A percentile compares a stretch with the other conserved stretches of the same genome.
Conservation (phyloP, 768 basidiomycete species). For the Pisolithus sp. region DNA sequence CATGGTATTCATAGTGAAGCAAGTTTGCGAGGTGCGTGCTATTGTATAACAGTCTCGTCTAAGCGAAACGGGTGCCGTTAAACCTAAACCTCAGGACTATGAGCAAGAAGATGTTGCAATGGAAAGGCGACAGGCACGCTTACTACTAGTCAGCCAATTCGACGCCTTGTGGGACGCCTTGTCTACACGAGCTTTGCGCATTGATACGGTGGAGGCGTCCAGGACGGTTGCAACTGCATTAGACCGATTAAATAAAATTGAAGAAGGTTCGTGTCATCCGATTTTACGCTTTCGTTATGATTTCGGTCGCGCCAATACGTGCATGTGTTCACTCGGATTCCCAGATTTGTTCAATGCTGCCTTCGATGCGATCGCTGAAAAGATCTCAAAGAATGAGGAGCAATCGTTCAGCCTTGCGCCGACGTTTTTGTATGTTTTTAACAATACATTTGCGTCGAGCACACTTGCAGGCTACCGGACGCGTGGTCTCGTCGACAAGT, state of each 20-base stretch:
- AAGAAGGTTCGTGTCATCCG: slow-evolving; percentile 37
- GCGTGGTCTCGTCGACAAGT: slow-evolving; percentile 7
- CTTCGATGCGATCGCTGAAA: slow-evolving; percentile 37
- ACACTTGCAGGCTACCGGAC: slow-evolving; percentile 12
- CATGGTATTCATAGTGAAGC: slow-evolving; percentile 48
- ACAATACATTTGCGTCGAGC: slow-evolving; percentile 27
- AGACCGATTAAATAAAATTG: slow-evolving; percentile 34
- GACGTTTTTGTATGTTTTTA: slow-evolving; percentile 40
- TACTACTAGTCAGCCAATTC: slow-evolving; percentile 42
- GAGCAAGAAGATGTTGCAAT: slow-evolving; percentile 1
- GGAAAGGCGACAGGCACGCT: slow-evolving; percentile 2
- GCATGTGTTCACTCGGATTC: neutral
- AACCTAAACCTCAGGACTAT: neutral
- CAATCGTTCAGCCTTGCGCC: slow-evolving; percentile 30
- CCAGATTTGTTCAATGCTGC: slow-evolving; percentile 43
- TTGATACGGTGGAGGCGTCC: slow-evolving; percentile 40
- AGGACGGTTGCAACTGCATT: slow-evolving; percentile 39
- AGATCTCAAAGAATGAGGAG: slow-evolving; percentile 3
- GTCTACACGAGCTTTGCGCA: slow-evolving; percentile 36
- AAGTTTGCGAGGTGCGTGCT: slow-evolving; percentile 11
- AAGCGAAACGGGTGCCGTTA: neutral
- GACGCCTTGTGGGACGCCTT: slow-evolving; percentile 45
- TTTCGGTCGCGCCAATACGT: neutral
- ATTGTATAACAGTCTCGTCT: neutral
- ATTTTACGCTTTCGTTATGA: slow-evolving; percentile 12